These are phyloP conservation scores for Podaxis sp. DNA, from an alignment of 768 basidiomycete species.

Conservation along the genomic window DNA sequence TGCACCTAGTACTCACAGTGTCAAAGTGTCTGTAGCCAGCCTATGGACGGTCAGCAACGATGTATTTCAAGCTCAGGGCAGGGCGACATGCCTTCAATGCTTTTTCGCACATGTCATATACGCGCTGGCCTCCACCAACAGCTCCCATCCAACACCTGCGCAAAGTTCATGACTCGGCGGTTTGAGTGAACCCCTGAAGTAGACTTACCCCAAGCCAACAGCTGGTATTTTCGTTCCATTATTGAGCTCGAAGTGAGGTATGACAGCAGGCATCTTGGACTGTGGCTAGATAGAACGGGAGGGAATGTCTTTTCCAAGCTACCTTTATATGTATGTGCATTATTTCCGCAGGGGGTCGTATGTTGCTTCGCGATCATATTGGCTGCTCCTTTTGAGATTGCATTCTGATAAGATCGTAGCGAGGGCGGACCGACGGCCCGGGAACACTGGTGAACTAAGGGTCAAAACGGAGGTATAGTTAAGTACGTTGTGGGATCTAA, in stretches of 20 bases:
- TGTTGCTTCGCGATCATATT: neutral
- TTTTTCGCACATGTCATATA: conserved; percentile 34
- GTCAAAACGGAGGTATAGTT: conserved; percentile 6
- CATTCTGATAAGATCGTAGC: neutral
- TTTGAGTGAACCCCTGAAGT: neutral
- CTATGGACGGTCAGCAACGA: conserved; percentile 20
- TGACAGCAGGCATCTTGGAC: conserved; percentile 4
- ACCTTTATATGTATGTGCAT: neutral
- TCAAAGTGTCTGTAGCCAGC: conserved; percentile 50
- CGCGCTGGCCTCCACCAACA: conserved; percentile 37
- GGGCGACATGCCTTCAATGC: conserved; percentile 30
- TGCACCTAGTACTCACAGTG: conserved; percentile 25
- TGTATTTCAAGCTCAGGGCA: neutral
- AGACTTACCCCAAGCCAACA: conserved; percentile 30
- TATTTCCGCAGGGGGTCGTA: neutral
- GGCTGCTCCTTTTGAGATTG: neutral
- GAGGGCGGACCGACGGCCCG: neutral
- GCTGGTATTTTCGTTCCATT: conserved; percentile 30
- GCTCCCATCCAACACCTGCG: conserved; percentile 41
- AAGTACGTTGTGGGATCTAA: neutral
- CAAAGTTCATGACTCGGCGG: neutral
- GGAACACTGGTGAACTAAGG: neutral
- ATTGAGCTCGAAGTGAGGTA: conserved; percentile 27
- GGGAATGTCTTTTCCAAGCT: neutral
- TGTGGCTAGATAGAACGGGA: neutral